phyloP scores from a whole-genome alignment of 2,329 filamentous ascomycete genomes.

The Pseudocercospora vitis region DNA sequence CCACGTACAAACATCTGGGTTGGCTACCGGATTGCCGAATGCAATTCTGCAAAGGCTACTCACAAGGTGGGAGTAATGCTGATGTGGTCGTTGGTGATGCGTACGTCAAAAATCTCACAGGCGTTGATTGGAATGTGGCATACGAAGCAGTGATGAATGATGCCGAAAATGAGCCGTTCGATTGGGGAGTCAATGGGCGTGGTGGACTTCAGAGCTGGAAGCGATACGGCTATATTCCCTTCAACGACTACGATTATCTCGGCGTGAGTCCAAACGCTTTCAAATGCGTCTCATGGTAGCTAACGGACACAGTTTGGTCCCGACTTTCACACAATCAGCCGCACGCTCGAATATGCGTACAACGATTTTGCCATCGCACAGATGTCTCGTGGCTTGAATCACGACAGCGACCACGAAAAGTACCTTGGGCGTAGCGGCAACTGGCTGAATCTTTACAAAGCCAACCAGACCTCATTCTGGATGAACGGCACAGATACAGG shows the following conservation, averaged over 20 bases:
- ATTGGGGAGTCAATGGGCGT: conserved; percentile 69
- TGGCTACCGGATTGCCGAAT: conserved; percentile 72
- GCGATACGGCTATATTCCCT: conserved; percentile 61
- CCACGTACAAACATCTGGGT: conserved; percentile 66
- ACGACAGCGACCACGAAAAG: conserved; percentile 52
- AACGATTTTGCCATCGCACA: conserved; percentile 70
- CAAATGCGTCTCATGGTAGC: not conserved
- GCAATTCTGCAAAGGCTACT: conserved; percentile 67
- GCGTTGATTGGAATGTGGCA: conserved; percentile 65
- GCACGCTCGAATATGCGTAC: conserved; percentile 69
- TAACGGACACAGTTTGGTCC: conserved; percentile 58
- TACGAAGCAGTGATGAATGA: conserved; percentile 72
- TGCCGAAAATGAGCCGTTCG: conserved; percentile 66
- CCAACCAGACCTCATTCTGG: conserved; percentile 53
- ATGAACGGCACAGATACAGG: conserved; percentile 58
- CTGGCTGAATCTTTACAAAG: conserved; percentile 73
- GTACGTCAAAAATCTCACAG: conserved; percentile 61
- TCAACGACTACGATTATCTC: conserved; percentile 51
- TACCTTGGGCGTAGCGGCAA: conserved; percentile 65
- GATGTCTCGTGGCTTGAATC: conserved; percentile 61
- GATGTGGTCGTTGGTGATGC: conserved; percentile 68
- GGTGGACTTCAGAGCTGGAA: conserved; percentile 73
- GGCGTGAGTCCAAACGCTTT: conserved; percentile 41
- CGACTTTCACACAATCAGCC: conserved; percentile 64
- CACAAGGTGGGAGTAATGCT: conserved; percentile 46